Evolutionary conservation across 192 early-diverging fungal genomes (phyloP).

Genomic region (Coemansia sp.): DNA sequence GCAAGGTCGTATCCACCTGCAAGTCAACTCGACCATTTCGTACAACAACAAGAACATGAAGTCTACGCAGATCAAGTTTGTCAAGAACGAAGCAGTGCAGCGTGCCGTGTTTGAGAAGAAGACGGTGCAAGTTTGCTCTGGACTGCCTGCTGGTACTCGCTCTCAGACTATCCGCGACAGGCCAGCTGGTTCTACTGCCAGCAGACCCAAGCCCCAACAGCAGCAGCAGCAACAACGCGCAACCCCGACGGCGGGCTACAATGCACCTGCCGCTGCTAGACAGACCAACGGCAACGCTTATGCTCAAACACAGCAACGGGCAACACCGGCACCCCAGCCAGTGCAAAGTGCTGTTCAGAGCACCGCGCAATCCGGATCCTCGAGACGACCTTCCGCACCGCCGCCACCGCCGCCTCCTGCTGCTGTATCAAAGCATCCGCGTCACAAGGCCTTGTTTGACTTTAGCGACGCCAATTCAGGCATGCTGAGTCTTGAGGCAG

Average conservation of each 20-base stretch:
- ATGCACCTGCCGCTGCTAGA: not conserved
- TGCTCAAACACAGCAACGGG: constrained; percentile 6
- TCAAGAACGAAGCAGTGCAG: constrained; percentile 63
- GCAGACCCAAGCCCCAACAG: not conserved
- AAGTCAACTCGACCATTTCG: constrained; percentile 59
- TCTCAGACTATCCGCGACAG: constrained; percentile 23
- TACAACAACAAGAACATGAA: constrained; percentile 76
- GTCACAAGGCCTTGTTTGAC: constrained; percentile 68
- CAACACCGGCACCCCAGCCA: not conserved
- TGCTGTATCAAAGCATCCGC: constrained; percentile 51
- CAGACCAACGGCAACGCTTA: not conserved
- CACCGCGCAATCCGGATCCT: not conserved
- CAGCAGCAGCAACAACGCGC: constrained; percentile 7
- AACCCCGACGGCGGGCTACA: constrained; percentile 5
- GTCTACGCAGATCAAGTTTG: constrained; percentile 69
- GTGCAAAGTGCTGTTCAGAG: not conserved
- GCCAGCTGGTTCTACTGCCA: not conserved
- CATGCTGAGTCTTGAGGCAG: constrained; percentile 65
- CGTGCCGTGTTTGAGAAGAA: constrained; percentile 66
- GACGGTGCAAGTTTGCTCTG: constrained; percentile 60
- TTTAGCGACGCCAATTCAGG: constrained; percentile 63
- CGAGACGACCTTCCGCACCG: constrained; percentile 31
- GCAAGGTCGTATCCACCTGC: constrained; percentile 58
- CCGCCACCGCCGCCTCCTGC: constrained; percentile 62
- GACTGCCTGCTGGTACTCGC: constrained; percentile 61